These are phyloP conservation scores for Sclerotinia sclerotiorum DNA, from an alignment of 2,329 filamentous ascomycete genomes.

Conservation along the genomic window DNA sequence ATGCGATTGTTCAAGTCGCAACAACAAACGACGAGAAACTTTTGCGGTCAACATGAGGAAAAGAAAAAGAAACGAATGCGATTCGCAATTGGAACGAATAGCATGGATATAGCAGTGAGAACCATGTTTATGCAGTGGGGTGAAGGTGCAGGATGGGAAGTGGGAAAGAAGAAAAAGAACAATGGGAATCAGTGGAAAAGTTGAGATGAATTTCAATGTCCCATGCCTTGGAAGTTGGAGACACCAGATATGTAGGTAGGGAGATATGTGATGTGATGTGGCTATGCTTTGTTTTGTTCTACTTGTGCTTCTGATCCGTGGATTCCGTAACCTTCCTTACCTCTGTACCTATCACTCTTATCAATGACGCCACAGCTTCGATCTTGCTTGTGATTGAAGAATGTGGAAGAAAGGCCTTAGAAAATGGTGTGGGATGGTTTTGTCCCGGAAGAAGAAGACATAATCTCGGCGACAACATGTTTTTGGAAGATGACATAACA, in stretches of 20 bases:
- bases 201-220: no score
- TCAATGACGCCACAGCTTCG: constrained; percentile 1
- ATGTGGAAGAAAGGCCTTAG: not conserved
- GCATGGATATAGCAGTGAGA: constrained; percentile 20
- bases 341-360: no score
- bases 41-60: constrained; percentile 31
- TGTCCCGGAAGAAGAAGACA: no score
- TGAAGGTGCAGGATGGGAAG: constrained; percentile 15
- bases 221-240: not conserved
- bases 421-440: no score
- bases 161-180: not conserved
- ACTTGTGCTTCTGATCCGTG: no score
- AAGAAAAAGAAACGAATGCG: constrained; percentile 21
- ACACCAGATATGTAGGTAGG: no score
- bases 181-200: not conserved
- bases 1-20: constrained; percentile 20
- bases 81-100: constrained; percentile 8
- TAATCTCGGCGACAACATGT: not conserved
- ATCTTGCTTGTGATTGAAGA: not conserved
- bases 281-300: not conserved
- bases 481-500: not conserved
- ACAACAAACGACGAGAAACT: constrained; percentile 30
- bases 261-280: constrained; percentile 1
- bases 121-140: constrained; percentile 26
- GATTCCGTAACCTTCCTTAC: no score